Conservation (phyloP, 257 asterid genomes). For the Leonotis leonurus region DNA sequence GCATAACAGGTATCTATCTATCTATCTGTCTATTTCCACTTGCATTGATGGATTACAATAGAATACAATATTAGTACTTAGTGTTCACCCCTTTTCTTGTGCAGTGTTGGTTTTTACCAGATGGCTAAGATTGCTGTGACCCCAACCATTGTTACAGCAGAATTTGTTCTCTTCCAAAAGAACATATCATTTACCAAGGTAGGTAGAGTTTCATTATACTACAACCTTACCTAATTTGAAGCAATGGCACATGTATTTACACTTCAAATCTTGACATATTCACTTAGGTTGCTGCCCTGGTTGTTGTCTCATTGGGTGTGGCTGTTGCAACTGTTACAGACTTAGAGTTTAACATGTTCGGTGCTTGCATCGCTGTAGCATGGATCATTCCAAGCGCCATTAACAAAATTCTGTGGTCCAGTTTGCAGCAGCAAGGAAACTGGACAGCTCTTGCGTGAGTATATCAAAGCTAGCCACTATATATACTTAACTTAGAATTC, state of each 20-base stretch:
- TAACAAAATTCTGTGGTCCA: slow-evolving; percentile 81
- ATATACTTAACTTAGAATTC: no score
- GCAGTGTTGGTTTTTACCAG: slow-evolving; percentile 93
- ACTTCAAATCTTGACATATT: neutral
- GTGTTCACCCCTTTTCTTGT: slow-evolving; percentile 26
- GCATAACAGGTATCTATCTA: slow-evolving; percentile 50
- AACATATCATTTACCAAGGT: slow-evolving; percentile 53
- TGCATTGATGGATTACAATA: neutral
- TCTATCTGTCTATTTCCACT: neutral
- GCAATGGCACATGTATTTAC: neutral
- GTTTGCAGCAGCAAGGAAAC: slow-evolving; percentile 70
- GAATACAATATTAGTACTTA: no score
- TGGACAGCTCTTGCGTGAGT: slow-evolving; percentile 96
- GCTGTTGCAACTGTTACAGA: slow-evolving; percentile 86
- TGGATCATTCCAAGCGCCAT: slow-evolving; percentile 83
- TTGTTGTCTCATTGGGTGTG: slow-evolving; percentile 68
- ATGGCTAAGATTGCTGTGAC: slow-evolving; percentile 95
- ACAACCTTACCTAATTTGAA: neutral
- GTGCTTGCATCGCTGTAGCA: slow-evolving; percentile 66
- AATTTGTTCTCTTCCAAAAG: slow-evolving; percentile 56
- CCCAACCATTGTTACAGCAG: slow-evolving; percentile 77
- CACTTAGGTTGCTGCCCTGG: slow-evolving; percentile 64
- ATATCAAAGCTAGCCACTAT: neutral
- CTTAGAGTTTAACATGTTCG: slow-evolving; percentile 70
- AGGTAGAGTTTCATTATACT: slow-evolving; percentile 8